These are phyloP conservation scores for Blumeriella jaapii DNA, from an alignment of 2,329 filamentous ascomycete species.

Conservation along the genomic window DNA sequence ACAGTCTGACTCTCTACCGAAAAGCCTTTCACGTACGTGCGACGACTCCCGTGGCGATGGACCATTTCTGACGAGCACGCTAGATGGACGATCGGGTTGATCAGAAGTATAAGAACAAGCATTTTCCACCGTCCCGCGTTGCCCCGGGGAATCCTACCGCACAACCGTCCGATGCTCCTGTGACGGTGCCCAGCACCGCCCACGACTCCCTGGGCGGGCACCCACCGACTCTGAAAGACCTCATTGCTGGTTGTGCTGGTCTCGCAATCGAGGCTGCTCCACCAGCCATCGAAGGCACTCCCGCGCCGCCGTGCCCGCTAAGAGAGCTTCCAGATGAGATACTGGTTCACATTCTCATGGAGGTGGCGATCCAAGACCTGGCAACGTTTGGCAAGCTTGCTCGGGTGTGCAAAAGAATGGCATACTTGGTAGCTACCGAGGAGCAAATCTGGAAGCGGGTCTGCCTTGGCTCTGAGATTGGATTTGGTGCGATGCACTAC, in stretches of 20 bases:
- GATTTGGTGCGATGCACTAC: conserved; percentile 77
- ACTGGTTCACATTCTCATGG: conserved; percentile 63
- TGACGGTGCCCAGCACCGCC: conserved; percentile 40
- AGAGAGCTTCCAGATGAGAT: conserved; percentile 72
- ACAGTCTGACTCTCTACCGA: conserved; percentile 79
- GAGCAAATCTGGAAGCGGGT: conserved; percentile 77
- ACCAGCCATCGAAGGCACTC: conserved; percentile 59
- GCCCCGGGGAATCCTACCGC: conserved; percentile 31
- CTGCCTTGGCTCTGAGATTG: conserved; percentile 58
- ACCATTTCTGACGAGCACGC: conserved; percentile 6
- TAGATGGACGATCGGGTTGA: conserved; percentile 80
- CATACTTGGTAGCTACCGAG: conserved; percentile 74
- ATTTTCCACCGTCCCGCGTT: conserved; percentile 58
- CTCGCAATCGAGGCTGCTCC: conserved; percentile 57
- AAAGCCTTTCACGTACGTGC: conserved; percentile 69
- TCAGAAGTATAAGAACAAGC: conserved; percentile 77
- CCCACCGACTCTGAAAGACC: conserved; percentile 47
- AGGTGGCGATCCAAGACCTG: conserved; percentile 63
- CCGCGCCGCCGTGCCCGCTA: conserved; percentile 70
- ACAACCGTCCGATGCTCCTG: conserved; percentile 36
- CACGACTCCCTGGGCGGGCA: conserved; percentile 45
- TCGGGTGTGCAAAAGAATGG: conserved; percentile 75
- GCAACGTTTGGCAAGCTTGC: conserved; percentile 65
- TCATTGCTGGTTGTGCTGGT: conserved; percentile 64
- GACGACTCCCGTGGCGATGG: neutral